Evolutionary conservation across 1,284 basidiomycete species (phyloP).

Genomic region (Chalciporus sp.): DNA sequence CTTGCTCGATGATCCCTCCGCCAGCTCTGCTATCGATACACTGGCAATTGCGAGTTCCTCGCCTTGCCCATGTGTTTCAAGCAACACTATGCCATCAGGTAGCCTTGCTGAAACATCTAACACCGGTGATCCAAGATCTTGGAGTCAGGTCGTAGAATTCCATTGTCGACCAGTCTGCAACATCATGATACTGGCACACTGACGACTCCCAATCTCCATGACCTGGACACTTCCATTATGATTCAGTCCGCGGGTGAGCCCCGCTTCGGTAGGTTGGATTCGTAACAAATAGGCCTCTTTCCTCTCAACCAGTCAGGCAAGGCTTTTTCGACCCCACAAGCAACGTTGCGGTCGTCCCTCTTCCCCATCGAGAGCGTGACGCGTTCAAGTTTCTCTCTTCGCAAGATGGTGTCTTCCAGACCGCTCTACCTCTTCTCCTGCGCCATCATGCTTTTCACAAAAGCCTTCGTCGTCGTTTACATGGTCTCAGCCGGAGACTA

Average conservation of each 20-base stretch:
- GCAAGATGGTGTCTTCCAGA: constrained; percentile 20
- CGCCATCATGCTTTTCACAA: constrained; percentile 23
- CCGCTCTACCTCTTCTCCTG: constrained; percentile 16
- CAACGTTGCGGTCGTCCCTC: neutral
- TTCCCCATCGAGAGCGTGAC: neutral
- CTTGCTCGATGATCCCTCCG: no score
- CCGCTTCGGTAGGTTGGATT: constrained; percentile 5
- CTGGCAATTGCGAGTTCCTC: no score
- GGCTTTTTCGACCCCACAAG: no score
- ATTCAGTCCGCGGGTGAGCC: constrained; percentile 6
- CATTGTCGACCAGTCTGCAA: neutral
- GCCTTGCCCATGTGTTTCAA: no score
- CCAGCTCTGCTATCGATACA: no score
- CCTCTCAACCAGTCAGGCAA: no score
- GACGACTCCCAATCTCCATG: neutral
- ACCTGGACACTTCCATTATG: neutral
- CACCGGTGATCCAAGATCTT: no score
- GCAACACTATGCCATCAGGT: no score
- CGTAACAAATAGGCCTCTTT: neutral
- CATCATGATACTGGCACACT: neutral
- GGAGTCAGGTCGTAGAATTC: neutral
- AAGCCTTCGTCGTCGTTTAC: constrained; percentile 17
- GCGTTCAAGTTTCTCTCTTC: neutral
- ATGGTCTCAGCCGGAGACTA: constrained; percentile 26
- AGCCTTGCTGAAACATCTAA: no score